Percentiles rank a stretch among this genome's conserved stretches.
phyloP scores from a whole-genome alignment of 441 rosid species.

The Bruguiera hainesii region DNA sequence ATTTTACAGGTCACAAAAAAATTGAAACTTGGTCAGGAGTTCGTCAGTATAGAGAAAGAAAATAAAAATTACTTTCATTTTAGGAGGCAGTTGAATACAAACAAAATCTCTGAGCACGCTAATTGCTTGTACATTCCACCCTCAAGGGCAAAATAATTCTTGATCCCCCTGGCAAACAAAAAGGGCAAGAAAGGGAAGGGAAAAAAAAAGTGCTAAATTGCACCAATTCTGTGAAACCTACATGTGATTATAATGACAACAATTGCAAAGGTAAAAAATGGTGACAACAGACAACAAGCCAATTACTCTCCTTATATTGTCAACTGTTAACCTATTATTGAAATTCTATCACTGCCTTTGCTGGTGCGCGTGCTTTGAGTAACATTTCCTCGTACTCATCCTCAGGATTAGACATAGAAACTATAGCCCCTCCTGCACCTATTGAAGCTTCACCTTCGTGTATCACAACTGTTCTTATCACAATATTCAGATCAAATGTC shows the following conservation, averaged over 20 bases:
- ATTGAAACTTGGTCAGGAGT: too few relatives aligned
- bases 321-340: constrained; percentile 12
- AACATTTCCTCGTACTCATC: constrained; percentile 91
- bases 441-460: constrained; percentile 84
- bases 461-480: constrained; percentile 80
- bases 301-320: neutral
- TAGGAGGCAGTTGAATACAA: too few relatives aligned
- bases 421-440: constrained; percentile 94
- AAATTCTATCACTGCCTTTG: constrained; percentile 64
- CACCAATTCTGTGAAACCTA: constrained; percentile 7
- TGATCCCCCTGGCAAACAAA: neutral
- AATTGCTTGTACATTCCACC: too few relatives aligned
- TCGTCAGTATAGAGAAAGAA: too few relatives aligned
- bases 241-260: neutral
- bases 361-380: constrained; percentile 73
- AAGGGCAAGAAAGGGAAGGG: neutral
- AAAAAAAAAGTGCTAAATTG: constrained; percentile 4
- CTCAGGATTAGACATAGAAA: constrained; percentile 75
- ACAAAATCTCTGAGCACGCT: too few relatives aligned
- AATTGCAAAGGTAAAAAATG: too few relatives aligned
- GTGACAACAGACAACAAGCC: too few relatives aligned
- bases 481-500: constrained; percentile 87
- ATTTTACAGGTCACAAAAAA: too few relatives aligned
- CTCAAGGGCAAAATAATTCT: too few relatives aligned
- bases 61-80: too few relatives aligned